Percentiles rank a stretch among this genome's conserved stretches.
Conservation (phyloP, 2,329 filamentous ascomycete genomes). For the Alternaria sp. region DNA sequence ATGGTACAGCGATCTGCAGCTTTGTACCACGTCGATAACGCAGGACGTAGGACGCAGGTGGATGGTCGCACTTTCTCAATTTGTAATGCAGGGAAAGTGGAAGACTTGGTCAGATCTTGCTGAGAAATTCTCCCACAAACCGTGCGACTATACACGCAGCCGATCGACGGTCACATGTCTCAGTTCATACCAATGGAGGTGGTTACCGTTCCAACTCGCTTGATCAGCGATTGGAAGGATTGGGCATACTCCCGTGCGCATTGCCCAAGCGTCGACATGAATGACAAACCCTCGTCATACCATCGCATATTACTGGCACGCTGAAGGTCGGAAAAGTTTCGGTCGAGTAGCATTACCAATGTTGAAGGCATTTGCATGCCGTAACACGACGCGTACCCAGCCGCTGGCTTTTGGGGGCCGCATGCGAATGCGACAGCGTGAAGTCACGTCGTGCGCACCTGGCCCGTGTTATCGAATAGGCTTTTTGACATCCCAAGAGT, state of each 20-base stretch:
- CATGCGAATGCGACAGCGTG: not conserved
- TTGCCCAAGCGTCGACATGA: not conserved
- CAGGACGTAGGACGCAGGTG: not conserved
- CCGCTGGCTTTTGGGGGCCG: not conserved
- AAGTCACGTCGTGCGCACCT: not conserved
- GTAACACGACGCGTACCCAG: not conserved
- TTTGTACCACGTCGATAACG: not conserved
- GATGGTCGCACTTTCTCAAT: not conserved
- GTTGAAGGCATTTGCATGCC: not conserved
- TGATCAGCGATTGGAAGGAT: not conserved
- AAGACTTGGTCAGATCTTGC: not conserved
- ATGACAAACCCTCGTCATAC: not conserved
- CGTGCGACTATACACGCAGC: too few species aligned
- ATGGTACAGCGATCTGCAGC: not conserved
- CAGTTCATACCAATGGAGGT: too few species aligned
- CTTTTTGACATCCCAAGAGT: too few species aligned
- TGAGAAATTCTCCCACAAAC: too few species aligned
- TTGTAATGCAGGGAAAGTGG: not conserved
- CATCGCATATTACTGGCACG: not conserved
- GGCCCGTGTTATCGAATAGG: not conserved
- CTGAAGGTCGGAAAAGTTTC: not conserved
- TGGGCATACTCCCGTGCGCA: not conserved
- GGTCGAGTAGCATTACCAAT: not conserved
- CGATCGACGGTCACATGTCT: too few species aligned
- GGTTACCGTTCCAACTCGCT: not conserved